A percentile compares a stretch with the other conserved stretches of the same genome.
Conservation (phyloP, 2,329 filamentous ascomycete species). For the Fusarium euwallaceae region DNA sequence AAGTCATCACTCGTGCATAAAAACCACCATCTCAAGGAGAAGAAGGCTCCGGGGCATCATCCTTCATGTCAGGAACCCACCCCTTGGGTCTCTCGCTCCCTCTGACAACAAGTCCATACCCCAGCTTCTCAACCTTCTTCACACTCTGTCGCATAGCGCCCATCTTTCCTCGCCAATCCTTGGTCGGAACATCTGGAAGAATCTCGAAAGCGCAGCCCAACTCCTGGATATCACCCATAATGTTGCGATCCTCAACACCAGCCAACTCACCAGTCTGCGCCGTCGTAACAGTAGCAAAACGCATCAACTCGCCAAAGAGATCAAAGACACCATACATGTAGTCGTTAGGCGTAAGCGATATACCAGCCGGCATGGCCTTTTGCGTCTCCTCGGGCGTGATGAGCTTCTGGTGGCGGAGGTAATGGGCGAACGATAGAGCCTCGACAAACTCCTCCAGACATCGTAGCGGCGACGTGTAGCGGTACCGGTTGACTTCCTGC, state of each 20-base stretch:
- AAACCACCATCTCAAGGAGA: conserved; percentile 41
- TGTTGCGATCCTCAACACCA: conserved; percentile 62
- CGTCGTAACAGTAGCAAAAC: conserved; percentile 90
- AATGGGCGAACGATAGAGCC: conserved; percentile 89
- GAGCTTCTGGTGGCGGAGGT: conserved; percentile 82
- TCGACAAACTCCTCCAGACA: conserved; percentile 97
- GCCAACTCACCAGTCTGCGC: conserved; percentile 75
- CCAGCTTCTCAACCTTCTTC: conserved; percentile 90
- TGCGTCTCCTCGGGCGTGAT: conserved; percentile 75
- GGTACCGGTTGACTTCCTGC: conserved; percentile 81
- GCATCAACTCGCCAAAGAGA: conserved; percentile 95
- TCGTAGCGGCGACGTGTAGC: conserved; percentile 84
- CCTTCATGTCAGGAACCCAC: conserved; percentile 84
- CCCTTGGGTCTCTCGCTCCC: conserved; percentile 91
- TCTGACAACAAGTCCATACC: conserved; percentile 88
- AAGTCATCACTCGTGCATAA: background rate
- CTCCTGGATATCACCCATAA: conserved; percentile 84
- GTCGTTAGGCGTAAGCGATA: conserved; percentile 82
- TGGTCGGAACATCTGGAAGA: conserved; percentile 70
- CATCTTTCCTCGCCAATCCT: conserved; percentile 81
- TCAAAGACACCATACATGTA: conserved; percentile 94
- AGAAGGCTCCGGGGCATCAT: conserved; percentile 49
- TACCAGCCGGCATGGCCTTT: conserved; percentile 61
- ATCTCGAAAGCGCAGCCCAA: conserved; percentile 83
- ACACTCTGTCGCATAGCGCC: conserved; percentile 89